Conservation (phyloP, 352 stramenopile genomes). For the Peronosclerospora sorghi region DNA sequence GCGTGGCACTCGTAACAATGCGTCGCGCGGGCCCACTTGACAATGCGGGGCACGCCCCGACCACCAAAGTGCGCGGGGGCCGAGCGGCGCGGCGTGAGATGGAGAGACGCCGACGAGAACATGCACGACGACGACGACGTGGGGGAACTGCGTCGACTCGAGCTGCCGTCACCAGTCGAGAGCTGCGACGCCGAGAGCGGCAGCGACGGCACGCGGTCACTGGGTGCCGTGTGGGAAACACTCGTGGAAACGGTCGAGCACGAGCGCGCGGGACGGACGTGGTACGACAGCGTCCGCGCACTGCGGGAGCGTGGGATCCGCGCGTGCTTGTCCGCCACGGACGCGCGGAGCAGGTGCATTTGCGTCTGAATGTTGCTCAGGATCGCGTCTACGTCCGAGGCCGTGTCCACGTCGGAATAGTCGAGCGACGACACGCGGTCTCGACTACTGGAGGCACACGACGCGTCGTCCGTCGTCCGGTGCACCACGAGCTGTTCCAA, state of each 20-base stretch:
- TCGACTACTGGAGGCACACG: too few species aligned
- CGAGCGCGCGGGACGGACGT: slow-evolving; percentile 48
- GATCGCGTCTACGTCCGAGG: slow-evolving; percentile 50
- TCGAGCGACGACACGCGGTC: too few species aligned
- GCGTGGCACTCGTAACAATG: slow-evolving; percentile 81
- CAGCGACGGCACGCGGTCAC: slow-evolving; percentile 26
- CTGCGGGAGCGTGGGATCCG: slow-evolving; percentile 39
- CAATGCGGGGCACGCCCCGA: slow-evolving; percentile 38
- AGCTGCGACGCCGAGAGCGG: slow-evolving; percentile 36
- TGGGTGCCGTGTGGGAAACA: slow-evolving; percentile 28
- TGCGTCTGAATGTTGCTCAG: slow-evolving; percentile 75
- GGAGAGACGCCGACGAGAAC: slow-evolving; percentile 22
- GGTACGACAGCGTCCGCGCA: slow-evolving; percentile 51
- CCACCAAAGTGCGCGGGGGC: slow-evolving; percentile 21
- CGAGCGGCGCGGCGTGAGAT: slow-evolving; percentile 17
- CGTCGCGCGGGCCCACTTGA: slow-evolving; percentile 73
- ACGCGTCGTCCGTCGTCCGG: slow-evolving; percentile 32
- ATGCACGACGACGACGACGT: slow-evolving; percentile 21
- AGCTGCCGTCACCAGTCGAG: slow-evolving; percentile 10
- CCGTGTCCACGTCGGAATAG: neutral
- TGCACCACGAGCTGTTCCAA: slow-evolving; percentile 60
- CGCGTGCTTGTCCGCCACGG: slow-evolving; percentile 57
- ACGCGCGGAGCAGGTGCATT: slow-evolving; percentile 70
- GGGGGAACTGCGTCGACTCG: slow-evolving; percentile 19
- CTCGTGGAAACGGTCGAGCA: slow-evolving; percentile 53